Evolutionary conservation across 768 basidiomycete genomes (phyloP), one percentile per base, ranked within the genome.

Genomic region (Cubamyces sp.): DNA sequence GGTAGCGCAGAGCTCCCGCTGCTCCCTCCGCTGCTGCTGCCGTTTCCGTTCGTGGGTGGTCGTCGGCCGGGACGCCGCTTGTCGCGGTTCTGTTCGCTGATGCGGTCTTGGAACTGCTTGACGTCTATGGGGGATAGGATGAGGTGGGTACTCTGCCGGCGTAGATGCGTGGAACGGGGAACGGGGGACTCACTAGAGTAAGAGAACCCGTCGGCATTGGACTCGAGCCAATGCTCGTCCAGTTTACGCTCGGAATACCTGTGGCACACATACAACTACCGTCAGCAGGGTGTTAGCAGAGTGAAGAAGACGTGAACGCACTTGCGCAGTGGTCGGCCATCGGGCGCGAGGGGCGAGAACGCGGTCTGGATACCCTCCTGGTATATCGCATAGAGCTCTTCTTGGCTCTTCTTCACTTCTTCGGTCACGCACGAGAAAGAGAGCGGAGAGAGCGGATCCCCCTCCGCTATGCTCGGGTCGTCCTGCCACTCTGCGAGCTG

Each of bases 351-450:
- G 0, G 90, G 88, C 43, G 81, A 81, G 60, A 87, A 86, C 3
- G 85, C 82, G 1, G 71, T 69, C 4, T 75, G 70, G 21, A 79
- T 67, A 21, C 79, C 82, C 54, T 78, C 80, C 14, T 73, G 71
- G 60, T 85, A 88, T 42, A 77, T 74, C 45, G 67, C 70, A 55
- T 88, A 70, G 37, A 76, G 71, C 25, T 85, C 82, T 0, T 74
- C 73, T 69, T 91, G 89, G 16, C 74, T 78, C 69, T 80, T 75
- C 26, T 81, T 71, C 8, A 82, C 74, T 5, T 87, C 84, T 9
- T 76, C 75, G 0, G 86, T 65, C 34, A 88, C 78, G 65, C 85
- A 85, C 12, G 82, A 88, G 68, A 92, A 92, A 7, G 88, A 90
- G 52, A 91, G 75, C 1, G 85, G 76, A 5, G 84, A 89, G n/a